Conservation (phyloP, 2,329 filamentous ascomycete species). For the Camillea tinctor region DNA sequence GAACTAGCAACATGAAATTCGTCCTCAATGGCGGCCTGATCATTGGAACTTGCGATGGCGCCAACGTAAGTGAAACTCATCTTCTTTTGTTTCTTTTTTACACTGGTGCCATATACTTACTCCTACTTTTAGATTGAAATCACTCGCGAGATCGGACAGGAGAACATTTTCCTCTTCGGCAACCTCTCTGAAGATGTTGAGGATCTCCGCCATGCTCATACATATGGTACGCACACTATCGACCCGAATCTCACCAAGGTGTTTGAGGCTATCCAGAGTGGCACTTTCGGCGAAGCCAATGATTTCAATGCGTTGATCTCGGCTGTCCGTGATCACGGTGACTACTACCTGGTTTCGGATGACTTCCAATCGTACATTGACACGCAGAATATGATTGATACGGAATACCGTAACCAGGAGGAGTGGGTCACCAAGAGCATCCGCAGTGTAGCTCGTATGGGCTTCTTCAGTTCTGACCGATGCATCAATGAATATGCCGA, state of each 20-base stretch:
- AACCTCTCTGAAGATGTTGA: constrained; percentile 96
- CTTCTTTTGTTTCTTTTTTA: background rate
- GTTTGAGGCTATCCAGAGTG: constrained; percentile 77
- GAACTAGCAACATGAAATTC: constrained; percentile 99
- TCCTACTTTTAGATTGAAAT: constrained; percentile 71
- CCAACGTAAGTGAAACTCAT: constrained; percentile 72
- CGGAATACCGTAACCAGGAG: constrained; percentile 88
- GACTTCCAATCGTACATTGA: constrained; percentile 95
- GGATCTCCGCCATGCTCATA: constrained; percentile 86
- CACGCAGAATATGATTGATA: constrained; percentile 87
- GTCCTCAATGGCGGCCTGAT: constrained; percentile 95
- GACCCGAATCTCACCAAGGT: constrained; percentile 77
- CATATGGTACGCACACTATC: constrained; percentile 75
- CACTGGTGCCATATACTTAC: constrained; percentile 6
- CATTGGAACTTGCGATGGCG: constrained; percentile 96
- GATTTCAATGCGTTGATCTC: constrained; percentile 82
- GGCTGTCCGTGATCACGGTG: constrained; percentile 86
- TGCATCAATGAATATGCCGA: constrained; percentile 98
- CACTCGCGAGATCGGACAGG: constrained; percentile 91
- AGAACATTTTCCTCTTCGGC: constrained; percentile 98
- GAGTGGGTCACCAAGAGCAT: constrained; percentile 92
- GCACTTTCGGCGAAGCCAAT: constrained; percentile 75
- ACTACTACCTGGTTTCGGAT: constrained; percentile 97
- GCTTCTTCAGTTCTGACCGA: constrained; percentile 92
- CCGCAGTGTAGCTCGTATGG: constrained; percentile 86